phyloP scores from a whole-genome alignment of 768 basidiomycete species.

The Xerocomellus intermedius region DNA sequence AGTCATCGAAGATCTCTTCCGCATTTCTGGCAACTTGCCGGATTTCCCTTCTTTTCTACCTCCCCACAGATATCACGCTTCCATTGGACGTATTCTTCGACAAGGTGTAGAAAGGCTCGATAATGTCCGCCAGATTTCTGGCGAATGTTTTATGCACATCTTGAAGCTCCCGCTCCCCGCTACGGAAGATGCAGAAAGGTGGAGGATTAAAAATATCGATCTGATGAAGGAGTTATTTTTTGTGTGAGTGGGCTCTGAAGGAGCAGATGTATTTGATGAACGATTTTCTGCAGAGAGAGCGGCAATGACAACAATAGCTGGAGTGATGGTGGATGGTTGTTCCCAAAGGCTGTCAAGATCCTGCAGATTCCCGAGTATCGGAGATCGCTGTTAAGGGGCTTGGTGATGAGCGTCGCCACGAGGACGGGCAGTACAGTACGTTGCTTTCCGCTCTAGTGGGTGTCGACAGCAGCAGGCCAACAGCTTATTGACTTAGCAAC shows the following conservation, averaged over 20 bases:
- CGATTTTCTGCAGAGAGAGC: constrained; percentile 29
- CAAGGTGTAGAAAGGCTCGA: constrained; percentile 91
- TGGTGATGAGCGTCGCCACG: constrained; percentile 79
- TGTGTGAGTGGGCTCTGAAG: constrained; percentile 36
- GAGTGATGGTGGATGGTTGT: constrained; percentile 74
- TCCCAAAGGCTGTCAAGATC: constrained; percentile 66
- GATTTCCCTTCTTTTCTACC: constrained; percentile 62
- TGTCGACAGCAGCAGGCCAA: constrained; percentile 14
- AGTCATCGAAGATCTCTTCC: constrained; percentile 51
- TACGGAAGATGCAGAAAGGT: constrained; percentile 39
- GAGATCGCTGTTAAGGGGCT: constrained; percentile 57
- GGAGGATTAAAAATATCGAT: constrained; percentile 50
- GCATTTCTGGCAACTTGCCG: constrained; percentile 38
- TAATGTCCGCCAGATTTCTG: constrained; percentile 82
- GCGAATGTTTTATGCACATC: constrained; percentile 55
- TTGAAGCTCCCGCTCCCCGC: constrained; percentile 46
- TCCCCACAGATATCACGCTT: constrained; percentile 50
- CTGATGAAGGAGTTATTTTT: constrained; percentile 55
- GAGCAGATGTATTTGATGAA: constrained; percentile 1
- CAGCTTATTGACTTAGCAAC: constrained; percentile 50
- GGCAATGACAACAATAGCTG: constrained; percentile 43
- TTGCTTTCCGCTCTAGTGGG: constrained; percentile 10
- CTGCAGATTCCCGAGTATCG: constrained; percentile 65
- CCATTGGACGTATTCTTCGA: constrained; percentile 72
- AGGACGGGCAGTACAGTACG: constrained; percentile 84